Evolutionary conservation across 768 basidiomycete species (phyloP).

Genomic region (Amanita pallidorosea): DNA sequence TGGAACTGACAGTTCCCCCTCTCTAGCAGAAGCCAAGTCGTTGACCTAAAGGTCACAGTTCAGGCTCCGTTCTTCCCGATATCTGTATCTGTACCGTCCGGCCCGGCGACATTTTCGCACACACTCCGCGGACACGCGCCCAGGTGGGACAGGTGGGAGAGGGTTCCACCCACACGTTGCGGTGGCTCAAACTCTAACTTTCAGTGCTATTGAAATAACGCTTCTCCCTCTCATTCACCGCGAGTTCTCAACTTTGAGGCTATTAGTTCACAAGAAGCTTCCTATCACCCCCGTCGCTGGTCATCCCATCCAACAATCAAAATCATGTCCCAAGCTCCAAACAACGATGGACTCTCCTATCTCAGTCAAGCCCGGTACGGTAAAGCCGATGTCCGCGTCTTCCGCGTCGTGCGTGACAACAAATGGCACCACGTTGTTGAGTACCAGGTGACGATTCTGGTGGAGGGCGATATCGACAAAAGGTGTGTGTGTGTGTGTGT

Average conservation of each 20-base stretch:
- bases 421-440: constrained; percentile 69
- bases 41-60: not conserved
- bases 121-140: too few relatives aligned
- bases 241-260: not conserved
- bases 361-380: constrained; percentile 59
- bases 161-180: not conserved
- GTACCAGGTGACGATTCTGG: constrained; percentile 68
- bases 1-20: not conserved
- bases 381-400: constrained; percentile 81
- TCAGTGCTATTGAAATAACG: not conserved
- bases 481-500: constrained; percentile 34
- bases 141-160: not conserved
- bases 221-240: not conserved
- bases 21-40: not conserved
- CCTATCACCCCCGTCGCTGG: not conserved
- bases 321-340: not conserved
- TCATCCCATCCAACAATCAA: not conserved
- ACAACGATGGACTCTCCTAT: constrained; percentile 6
- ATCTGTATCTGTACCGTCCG: too few relatives aligned
- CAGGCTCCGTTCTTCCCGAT: not conserved
- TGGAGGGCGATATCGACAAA: constrained; percentile 76
- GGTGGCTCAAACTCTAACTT: not conserved
- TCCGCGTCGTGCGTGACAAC: constrained; percentile 69
- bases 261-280: not conserved
- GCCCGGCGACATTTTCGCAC: too few relatives aligned